Evolutionary conservation across 768 basidiomycete genomes (phyloP), one percentile per base, ranked within the genome.

Genomic region (Boletus pseudo-olivaceus): DNA sequence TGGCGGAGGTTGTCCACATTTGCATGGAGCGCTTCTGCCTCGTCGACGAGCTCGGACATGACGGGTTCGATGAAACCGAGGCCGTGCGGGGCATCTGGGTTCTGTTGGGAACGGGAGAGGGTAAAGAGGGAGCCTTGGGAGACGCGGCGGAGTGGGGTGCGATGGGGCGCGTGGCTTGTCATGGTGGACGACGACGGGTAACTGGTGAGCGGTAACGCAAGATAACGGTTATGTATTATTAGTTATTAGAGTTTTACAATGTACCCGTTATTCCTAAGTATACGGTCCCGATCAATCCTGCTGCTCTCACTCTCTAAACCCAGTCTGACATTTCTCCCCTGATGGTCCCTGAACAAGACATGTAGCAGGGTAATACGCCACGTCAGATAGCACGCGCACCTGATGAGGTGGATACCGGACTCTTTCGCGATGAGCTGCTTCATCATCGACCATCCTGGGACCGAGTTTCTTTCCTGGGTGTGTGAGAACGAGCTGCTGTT

Each of bases 101-200:
- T 78, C 17, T 78, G 80, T 8, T 59, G 55, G 0, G 92, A 93
- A 38, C 86, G 84, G 17, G 93, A 93, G 41, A 94, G 79, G 17
- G 86, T 84, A 52, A 90, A 88, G 14, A 98, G 82, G 2, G 94
- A 97, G 33, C 93, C 90, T 53, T 95, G 93, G 0, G 94, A 96
- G 56, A 95, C 83, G 51, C 94, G 88, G 40, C 87, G 82, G 23
- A 98, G 81, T 8, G 94, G 94, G 11, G 91, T 94, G 38, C 87
- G 81, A 51, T 84, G 87, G 7, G 84, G 70, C 1, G 45, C 33
- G 30, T 46, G 46, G 35, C 46, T 56, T 3, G 63, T 54, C 62
- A 64, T 62, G 15, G 14, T 26, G 15, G 7, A 30, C 2, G 17
- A 6, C 9, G 29, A 19, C 5, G 15, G 14, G 14, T 26, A 4